These are phyloP conservation scores for Penicillium glabrum DNA, from an alignment of 2,329 filamentous ascomycete genomes.

Conservation along the genomic window DNA sequence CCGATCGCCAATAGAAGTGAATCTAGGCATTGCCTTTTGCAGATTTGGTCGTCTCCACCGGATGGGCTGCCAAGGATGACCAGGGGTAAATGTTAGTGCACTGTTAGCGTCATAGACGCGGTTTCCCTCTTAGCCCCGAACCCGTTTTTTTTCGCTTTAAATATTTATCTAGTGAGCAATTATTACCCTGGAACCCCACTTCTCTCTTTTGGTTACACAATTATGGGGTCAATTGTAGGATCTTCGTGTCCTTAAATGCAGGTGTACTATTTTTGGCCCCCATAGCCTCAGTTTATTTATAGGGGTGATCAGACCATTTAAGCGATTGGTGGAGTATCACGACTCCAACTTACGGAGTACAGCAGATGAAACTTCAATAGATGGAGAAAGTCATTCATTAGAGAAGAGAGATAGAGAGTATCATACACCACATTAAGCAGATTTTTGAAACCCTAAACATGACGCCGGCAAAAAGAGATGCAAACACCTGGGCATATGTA, in stretches of 20 bases:
- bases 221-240: background rate
- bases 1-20: background rate
- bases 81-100: background rate
- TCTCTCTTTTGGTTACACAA: background rate
- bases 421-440: constrained; percentile 16
- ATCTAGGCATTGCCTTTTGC: background rate
- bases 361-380: background rate
- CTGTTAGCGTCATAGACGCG: background rate
- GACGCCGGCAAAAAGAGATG: constrained; percentile 12
- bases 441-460: constrained; percentile 13
- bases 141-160: background rate
- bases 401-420: constrained; percentile 13
- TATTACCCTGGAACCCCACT: background rate
- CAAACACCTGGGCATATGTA: constrained; percentile 8
- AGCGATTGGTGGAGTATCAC: background rate
- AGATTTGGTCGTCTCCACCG: background rate
- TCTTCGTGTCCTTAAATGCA: background rate
- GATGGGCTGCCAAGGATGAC: background rate
- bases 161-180: background rate
- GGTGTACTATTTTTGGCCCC: background rate
- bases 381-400: constrained; percentile 9
- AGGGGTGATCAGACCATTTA: background rate
- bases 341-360: background rate
- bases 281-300: background rate
- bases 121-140: background rate